Conservation (phyloP, 305 asterid genomes). For the Fraxinus latifolia region DNA sequence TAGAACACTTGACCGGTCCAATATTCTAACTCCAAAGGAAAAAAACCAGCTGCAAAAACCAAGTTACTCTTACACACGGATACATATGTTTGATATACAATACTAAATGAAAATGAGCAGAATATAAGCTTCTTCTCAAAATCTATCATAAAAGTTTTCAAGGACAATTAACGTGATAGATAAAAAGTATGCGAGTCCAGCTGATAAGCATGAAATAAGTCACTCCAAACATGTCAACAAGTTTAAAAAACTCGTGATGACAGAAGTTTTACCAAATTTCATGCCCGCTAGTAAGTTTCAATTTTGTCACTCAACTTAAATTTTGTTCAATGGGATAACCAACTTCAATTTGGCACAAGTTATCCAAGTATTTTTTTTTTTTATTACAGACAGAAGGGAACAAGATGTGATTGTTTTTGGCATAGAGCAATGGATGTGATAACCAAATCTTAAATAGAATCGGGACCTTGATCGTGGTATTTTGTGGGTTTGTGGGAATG, state of each 20-base stretch:
- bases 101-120: background rate
- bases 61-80: background rate
- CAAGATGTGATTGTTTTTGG: constrained; percentile 37
- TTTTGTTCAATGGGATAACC: too few relatives aligned
- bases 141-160: background rate
- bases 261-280: background rate
- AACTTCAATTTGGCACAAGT: too few relatives aligned
- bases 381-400: background rate
- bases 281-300: background rate
- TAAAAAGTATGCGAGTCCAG: too few relatives aligned
- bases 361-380: too few relatives aligned
- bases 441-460: constrained; percentile 36
- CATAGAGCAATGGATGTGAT: constrained; percentile 20
- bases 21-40: background rate
- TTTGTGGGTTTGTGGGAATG: constrained; percentile 30
- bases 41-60: background rate
- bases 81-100: background rate
- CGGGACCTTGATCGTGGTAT: constrained; percentile 14
- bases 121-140: background rate
- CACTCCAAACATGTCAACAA: background rate
- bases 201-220: background rate
- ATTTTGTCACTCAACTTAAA: background rate
- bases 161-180: background rate
- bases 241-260: background rate
- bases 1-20: background rate